Base-by-base conservation (phyloP, 2,329 filamentous ascomycete genomes). In the Akanthomyces muscarius region DNA sequence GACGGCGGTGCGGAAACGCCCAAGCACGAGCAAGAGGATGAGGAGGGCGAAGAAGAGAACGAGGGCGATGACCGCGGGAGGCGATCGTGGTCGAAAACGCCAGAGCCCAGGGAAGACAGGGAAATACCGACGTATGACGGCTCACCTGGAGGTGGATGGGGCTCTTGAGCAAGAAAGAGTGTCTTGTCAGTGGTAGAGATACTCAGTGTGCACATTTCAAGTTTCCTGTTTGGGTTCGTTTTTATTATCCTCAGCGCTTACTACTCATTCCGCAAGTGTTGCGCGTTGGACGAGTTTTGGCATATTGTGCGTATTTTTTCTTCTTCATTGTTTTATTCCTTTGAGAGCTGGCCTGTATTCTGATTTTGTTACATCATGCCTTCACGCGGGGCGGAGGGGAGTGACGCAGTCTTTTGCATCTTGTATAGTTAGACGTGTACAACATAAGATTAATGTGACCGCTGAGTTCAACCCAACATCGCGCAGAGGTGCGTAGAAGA, bases 131-230 rank as follows among this genome's bases (percentile, higher is more conserved):
- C 45, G 13, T 56, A 63, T n/a, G 61, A 58, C 10, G 30, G 68
- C 69, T 13, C 69, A 68, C 14, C 56, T 33, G 45, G 66, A 62
- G 21, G 69, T 69, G 44, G 66, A 62, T 45, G 68, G 69, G 5
- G 57, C 25, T 60, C 65, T 56, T 56, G 48, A 66, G n/a, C 59
- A 54, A 36, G 2, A 42, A 18, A 4, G 28, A 33, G 18, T 2
- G 10, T 16, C 23, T 55, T n/a, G 23, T 30, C 16, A 13, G 53
- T 44, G 48, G 11, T 33, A 10, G 33, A 18, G 23, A 33, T 25
- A 21, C 3, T 4, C 21, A 7, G 44, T 10, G 30, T 38, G 28
- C 55, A 47, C 13, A 13, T 58, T 58, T n/a, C 28, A 23, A 25
- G 21, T n/a, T 11, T n/a, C 51, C 16, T n/a, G 4, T 16, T 52